Evolutionary conservation across 768 basidiomycete genomes (phyloP), one percentile per base, ranked within the genome.

Genomic region (Gelatoporia subvermispora): DNA sequence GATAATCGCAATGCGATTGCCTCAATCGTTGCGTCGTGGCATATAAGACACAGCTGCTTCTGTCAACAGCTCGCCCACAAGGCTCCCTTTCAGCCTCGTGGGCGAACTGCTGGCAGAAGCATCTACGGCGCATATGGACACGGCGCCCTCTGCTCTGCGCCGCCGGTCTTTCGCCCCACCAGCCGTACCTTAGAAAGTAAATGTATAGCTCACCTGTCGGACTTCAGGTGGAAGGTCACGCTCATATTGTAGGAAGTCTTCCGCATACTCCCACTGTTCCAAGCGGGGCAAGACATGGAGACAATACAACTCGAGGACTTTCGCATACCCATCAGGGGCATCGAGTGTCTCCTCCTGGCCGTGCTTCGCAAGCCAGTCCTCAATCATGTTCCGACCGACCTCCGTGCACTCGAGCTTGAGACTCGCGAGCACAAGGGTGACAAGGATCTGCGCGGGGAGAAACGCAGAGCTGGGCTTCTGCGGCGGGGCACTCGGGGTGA

Each of bases 241-340:
- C 60, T 92, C 89, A 54, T 85, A 86, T 35, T 77, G 71, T 49
- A 93, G 60, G 60, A 90, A 91, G 54, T 88, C 87, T 44, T 70
- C 73, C 15, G 84, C 86, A 57, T 89, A 88, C 17, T 83, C 81
- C 89, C 89, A 92, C 58, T 88, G 82, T 41, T 78, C 79, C 22
- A 92, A 62, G 41, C 78, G 78, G 0, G 89, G 85, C 31, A 93
- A 65, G 31, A 92, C 67, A 49, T 84, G 81, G 15, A 90, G 68
- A 56, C 81, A 82, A 65, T 92, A 93, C 10, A 88, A 63, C 54
- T 90, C 88, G 40, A 92, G 60, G 8, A 89, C 76, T 60, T 85
- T 88, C 47, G 78, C 78, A 56, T 92, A 91, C 16, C 78, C 82
- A 37, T 65, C 63, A 40, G 39, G 42, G 50, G 56, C 61, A 25